These are phyloP conservation scores for Apophysomyces trapeziformis DNA, from an alignment of 371 early-diverging fungal genomes.

Conservation along the genomic window DNA sequence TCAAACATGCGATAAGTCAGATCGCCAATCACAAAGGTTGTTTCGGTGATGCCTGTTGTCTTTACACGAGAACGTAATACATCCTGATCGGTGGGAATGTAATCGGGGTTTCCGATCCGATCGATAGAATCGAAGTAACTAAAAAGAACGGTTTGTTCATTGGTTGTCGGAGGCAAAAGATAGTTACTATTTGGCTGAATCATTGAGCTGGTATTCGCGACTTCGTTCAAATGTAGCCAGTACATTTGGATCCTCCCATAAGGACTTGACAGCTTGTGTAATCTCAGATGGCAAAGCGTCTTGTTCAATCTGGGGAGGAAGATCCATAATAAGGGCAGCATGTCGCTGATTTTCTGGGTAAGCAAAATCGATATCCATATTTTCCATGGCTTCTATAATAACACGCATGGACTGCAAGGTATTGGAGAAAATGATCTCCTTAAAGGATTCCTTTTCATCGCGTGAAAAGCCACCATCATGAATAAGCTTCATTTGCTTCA, in stretches of 20 bases:
- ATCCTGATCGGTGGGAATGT: constrained; percentile 87
- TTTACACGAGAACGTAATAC: constrained; percentile 83
- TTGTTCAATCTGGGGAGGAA: constrained; percentile 83
- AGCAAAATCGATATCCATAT: constrained; percentile 72
- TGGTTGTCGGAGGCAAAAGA: neutral
- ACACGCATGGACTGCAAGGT: constrained; percentile 94
- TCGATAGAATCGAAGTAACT: constrained; percentile 92
- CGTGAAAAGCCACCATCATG: constrained; percentile 90
- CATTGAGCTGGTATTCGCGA: constrained; percentile 90
- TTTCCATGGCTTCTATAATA: constrained; percentile 93
- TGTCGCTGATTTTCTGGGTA: constrained; percentile 66
- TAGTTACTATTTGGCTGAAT: constrained; percentile 81
- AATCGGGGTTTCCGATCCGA: constrained; percentile 77
- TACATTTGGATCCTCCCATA: constrained; percentile 86
- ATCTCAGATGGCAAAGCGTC: constrained; percentile 81
- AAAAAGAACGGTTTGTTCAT: constrained; percentile 1
- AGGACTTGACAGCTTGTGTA: constrained; percentile 72
- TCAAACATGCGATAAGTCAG: constrained; percentile 90
- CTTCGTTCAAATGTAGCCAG: constrained; percentile 76
- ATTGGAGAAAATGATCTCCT: constrained; percentile 93
- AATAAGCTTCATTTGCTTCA: constrained; percentile 97
- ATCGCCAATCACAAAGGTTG: constrained; percentile 82
- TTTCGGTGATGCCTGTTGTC: constrained; percentile 88
- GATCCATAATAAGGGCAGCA: constrained; percentile 67
- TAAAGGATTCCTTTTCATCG: constrained; percentile 88